These are phyloP conservation scores for Hibiscus trionum DNA, from an alignment of 345 rosid species.

Conservation along the genomic window DNA sequence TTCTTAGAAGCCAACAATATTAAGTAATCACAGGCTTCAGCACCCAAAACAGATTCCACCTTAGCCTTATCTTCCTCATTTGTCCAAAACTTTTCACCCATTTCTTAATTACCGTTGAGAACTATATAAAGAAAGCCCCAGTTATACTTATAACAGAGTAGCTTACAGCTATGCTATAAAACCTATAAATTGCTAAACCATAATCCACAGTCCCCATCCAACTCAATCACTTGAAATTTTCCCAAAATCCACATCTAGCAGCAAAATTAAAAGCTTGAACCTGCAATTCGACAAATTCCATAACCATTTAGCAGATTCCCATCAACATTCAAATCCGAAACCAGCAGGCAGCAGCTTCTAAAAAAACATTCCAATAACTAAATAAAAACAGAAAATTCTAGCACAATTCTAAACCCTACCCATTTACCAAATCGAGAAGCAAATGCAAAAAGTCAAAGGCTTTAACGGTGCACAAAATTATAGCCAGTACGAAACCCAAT, in stretches of 20 bases:
- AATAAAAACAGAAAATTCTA: no score
- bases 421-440: background rate
- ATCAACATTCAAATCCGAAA: background rate
- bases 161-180: background rate
- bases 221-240: background rate
- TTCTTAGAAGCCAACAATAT: constrained; percentile 44
- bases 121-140: constrained; percentile 6
- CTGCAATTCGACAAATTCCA: constrained; percentile 7
- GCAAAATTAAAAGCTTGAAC: background rate
- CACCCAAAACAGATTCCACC: constrained; percentile 73
- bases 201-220: background rate
- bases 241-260: constrained; percentile 5
- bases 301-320: background rate
- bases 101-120: constrained; percentile 20
- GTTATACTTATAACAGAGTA: background rate
- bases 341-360: background rate
- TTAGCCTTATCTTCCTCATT: constrained; percentile 54
- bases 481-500: background rate
- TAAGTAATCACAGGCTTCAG: constrained; percentile 66
- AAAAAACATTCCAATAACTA: background rate
- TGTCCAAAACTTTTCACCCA: constrained; percentile 67
- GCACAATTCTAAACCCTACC: background rate
- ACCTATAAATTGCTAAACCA: constrained; percentile 3
- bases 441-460: background rate
- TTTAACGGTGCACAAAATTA: background rate